phyloP scores from a whole-genome alignment of 805 yeast genomes.

The Yamadazyma akitaensis region DNA sequence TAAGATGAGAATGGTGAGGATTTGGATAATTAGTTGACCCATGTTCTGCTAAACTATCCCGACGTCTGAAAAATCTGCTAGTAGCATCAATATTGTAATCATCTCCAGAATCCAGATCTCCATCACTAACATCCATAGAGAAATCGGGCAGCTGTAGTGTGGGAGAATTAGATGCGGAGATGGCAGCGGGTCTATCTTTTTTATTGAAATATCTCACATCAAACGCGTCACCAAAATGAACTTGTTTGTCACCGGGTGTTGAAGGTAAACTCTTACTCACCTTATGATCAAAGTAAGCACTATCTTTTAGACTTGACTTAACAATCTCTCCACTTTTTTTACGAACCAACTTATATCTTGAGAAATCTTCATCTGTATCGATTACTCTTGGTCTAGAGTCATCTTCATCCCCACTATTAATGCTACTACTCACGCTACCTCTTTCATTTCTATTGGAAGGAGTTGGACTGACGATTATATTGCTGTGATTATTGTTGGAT shows the following conservation, averaged over 20 bases:
- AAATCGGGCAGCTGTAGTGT: slow-evolving; percentile 20
- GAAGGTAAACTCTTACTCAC: slow-evolving; percentile 35
- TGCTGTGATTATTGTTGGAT: not conserved
- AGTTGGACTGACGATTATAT: not conserved
- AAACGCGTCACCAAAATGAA: slow-evolving; percentile 69
- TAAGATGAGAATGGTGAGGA: slow-evolving; percentile 13
- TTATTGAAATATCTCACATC: slow-evolving; percentile 60
- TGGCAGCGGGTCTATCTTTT: slow-evolving; percentile 73
- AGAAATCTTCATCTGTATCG: not conserved
- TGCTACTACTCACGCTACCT: not conserved
- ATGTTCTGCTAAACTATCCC: not conserved
- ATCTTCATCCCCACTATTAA: slow-evolving; percentile 1
- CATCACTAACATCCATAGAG: slow-evolving; percentile 18
- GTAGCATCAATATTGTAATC: not conserved
- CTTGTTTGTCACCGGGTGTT: slow-evolving; percentile 65
- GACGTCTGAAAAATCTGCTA: not conserved
- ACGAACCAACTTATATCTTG: slow-evolving; percentile 46
- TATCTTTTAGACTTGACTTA: slow-evolving; percentile 64
- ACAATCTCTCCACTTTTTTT: slow-evolving; percentile 89
- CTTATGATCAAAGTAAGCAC: slow-evolving; percentile 29
- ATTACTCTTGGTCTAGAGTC: not conserved
- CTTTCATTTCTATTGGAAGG: not conserved
- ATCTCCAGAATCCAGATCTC: slow-evolving; percentile 8
- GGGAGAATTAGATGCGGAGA: slow-evolving; percentile 68
- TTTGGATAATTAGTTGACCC: slow-evolving; percentile 23